Conservation (phyloP, 1,284 basidiomycete genomes). For the Filobasidium uniguttulatum region DNA sequence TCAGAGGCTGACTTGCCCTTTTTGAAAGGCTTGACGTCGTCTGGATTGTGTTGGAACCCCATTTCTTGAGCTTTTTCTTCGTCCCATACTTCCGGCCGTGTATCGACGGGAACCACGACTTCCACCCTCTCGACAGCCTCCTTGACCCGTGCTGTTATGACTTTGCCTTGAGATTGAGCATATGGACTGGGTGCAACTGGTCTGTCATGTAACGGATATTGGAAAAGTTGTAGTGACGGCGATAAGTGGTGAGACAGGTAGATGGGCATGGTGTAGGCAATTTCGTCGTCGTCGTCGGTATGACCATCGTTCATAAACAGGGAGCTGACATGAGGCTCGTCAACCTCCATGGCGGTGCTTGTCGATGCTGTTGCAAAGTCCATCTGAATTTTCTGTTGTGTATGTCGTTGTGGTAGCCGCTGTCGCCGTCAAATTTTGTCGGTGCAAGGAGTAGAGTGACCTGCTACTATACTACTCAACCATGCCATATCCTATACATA, state of each 20-base stretch:
- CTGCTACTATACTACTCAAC: too few species aligned
- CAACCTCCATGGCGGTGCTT: too few species aligned
- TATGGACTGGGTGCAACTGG: conserved; percentile 24
- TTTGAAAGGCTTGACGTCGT: conserved; percentile 15
- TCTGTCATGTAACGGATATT: conserved; percentile 31
- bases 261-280: conserved; percentile 28
- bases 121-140: conserved; percentile 30
- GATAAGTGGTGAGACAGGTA: conserved; percentile 27
- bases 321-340: too few species aligned
- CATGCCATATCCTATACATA: conserved; percentile 47
- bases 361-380: too few species aligned
- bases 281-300: conserved; percentile 28
- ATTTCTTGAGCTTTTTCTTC: conserved; percentile 32
- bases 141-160: conserved; percentile 31
- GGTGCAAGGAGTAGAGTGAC: too few species aligned
- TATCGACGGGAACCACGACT: conserved; percentile 34
- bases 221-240: conserved; percentile 28
- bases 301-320: too few species aligned
- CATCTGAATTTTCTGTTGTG: too few species aligned
- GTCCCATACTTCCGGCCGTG: conserved; percentile 28
- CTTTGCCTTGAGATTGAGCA: conserved; percentile 29
- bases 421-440: too few species aligned
- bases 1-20: conserved; percentile 26
- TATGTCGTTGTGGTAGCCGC: too few species aligned
- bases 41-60: conserved; percentile 18